These are phyloP conservation scores for Lipomyces chichibuensis DNA, from an alignment of 805 yeast genomes.

Conservation along the genomic window DNA sequence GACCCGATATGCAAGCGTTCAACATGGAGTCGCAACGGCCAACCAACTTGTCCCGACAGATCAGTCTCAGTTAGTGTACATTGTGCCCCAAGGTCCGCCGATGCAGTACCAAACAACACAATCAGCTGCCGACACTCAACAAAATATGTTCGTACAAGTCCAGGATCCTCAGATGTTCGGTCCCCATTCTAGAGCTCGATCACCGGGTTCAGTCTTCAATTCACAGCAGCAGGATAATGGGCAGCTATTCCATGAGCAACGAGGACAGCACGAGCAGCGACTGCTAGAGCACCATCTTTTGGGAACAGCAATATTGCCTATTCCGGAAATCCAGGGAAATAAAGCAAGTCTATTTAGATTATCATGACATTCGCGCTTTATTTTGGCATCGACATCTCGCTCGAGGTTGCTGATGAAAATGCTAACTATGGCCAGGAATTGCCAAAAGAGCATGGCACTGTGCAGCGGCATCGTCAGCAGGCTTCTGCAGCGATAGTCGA, in stretches of 20 bases:
- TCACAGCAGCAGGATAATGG: not conserved
- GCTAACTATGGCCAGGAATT: not conserved
- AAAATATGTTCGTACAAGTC: not conserved
- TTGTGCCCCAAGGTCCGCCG: not conserved
- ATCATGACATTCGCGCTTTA: not conserved
- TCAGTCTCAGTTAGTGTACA: not conserved
- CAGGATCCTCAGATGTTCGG: not conserved
- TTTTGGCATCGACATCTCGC: not conserved
- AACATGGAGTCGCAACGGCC: not conserved
- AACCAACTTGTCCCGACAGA: no score
- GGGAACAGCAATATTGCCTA: not conserved
- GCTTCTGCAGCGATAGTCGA: not conserved
- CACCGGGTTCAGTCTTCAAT: not conserved
- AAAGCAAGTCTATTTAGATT: not conserved
- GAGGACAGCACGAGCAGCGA: not conserved
- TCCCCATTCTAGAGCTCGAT: not conserved
- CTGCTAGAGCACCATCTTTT: not conserved
- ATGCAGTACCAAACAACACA: not conserved
- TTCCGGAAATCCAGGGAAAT: not conserved
- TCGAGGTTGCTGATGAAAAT: not conserved
- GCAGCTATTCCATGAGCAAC: not conserved
- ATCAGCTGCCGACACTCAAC: not conserved
- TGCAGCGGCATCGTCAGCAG: not conserved
- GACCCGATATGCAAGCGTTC: not conserved
- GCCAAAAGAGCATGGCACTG: not conserved